Evolutionary conservation across 306 rosid species (phyloP).

Genomic region (Gynostemma pentaphyllum): DNA sequence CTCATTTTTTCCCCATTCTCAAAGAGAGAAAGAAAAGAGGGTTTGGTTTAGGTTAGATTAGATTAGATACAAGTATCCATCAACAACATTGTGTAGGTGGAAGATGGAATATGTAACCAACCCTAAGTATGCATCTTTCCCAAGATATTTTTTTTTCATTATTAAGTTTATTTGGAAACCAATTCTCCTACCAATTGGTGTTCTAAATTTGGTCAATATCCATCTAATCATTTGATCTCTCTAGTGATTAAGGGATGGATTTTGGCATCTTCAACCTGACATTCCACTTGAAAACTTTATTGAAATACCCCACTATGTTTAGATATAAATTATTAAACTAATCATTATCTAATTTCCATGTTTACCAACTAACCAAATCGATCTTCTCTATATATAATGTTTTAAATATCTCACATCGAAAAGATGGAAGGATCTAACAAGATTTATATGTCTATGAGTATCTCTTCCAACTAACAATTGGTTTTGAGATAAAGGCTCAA

Average conservation of each 20-base stretch:
- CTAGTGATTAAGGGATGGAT: not conserved
- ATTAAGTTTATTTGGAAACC: not conserved
- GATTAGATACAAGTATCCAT: slow-evolving; percentile 7
- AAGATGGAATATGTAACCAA: slow-evolving; percentile 12
- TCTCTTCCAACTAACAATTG: no score
- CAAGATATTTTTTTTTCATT: not conserved
- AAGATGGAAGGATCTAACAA: no score
- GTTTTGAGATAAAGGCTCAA: no score
- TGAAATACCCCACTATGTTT: not conserved
- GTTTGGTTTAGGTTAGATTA: no score
- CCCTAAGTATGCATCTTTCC: not conserved
- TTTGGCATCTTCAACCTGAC: not conserved
- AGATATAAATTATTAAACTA: no score
- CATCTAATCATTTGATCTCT: no score
- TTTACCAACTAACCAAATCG: no score
- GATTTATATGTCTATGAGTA: no score
- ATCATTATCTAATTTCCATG: no score
- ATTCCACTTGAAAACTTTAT: not conserved
- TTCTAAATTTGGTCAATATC: not conserved
- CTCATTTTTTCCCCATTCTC: slow-evolving; percentile 4
- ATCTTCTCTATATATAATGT: no score
- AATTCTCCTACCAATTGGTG: not conserved
- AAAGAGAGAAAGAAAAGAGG: not conserved
- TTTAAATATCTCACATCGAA: no score
- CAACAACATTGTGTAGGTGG: slow-evolving; percentile 2